phyloP scores from a whole-genome alignment of 2,329 filamentous ascomycete genomes.

The Pezicula rhizophila region DNA sequence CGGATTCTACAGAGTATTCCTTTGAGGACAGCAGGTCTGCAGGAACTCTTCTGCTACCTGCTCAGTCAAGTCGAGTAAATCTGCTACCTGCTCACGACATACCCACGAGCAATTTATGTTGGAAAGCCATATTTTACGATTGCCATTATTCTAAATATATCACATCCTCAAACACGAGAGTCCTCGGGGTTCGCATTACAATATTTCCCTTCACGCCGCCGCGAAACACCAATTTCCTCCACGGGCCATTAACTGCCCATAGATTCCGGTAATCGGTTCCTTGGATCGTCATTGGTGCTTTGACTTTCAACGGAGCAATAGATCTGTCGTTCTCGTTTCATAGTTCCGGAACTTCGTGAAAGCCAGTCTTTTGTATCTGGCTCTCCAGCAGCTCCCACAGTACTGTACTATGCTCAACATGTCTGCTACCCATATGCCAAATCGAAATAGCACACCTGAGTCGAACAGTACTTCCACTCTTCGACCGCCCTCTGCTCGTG shows the following conservation, averaged over 20 bases:
- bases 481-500: constrained; percentile 73
- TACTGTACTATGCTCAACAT: constrained; percentile 46
- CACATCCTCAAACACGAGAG: constrained; percentile 9
- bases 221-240: constrained; percentile 30
- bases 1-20: constrained; percentile 32
- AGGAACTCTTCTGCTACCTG: constrained; percentile 50
- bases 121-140: constrained; percentile 17
- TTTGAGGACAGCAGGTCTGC: constrained; percentile 83
- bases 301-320: constrained; percentile 16
- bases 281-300: constrained; percentile 13
- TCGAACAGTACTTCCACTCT: constrained; percentile 75
- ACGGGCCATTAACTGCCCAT: constrained; percentile 30
- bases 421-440: constrained; percentile 59
- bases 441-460: constrained; percentile 97
- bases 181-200: constrained; percentile 3
- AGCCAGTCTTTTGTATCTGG: constrained; percentile 8
- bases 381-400: constrained; percentile 17
- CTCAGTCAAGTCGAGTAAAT: constrained; percentile 12
- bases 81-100: constrained; percentile 19
- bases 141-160: constrained; percentile 13
- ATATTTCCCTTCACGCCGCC: constrained; percentile 17
- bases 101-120: constrained; percentile 5
- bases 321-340: constrained; percentile 24
- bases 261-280: constrained; percentile 9
- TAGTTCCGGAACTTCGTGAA: constrained; percentile 17